Evolutionary conservation across 1,139 yeast genomes (phyloP).

Genomic region (Candida gigantensis): DNA sequence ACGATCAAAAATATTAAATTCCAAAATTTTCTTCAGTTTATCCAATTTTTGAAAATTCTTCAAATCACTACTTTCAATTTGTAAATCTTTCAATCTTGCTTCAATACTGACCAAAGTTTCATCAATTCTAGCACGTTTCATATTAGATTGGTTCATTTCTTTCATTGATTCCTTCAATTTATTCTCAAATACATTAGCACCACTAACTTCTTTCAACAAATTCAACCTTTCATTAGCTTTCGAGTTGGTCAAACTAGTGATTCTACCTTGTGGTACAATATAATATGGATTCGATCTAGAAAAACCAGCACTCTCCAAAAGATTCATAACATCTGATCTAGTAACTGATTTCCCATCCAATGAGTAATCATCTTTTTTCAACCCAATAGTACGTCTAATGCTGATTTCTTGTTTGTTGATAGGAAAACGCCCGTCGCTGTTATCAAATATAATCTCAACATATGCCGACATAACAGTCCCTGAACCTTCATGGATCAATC

Average conservation of each 20-base stretch:
- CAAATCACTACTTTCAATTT: slow-evolving; percentile 77
- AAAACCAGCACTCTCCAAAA: slow-evolving; percentile 91
- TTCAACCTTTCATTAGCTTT: slow-evolving; percentile 79
- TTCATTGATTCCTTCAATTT: slow-evolving; percentile 77
- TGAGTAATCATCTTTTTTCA: slow-evolving; percentile 88
- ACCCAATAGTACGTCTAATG: slow-evolving; percentile 85
- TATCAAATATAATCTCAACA: slow-evolving; percentile 87
- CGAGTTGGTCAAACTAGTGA: slow-evolving; percentile 83
- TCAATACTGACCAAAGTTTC: slow-evolving; percentile 72
- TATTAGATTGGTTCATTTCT: slow-evolving; percentile 74
- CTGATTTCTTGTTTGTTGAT: slow-evolving; percentile 66
- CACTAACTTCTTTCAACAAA: slow-evolving; percentile 88
- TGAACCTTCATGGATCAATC: slow-evolving; percentile 85
- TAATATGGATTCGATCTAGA: slow-evolving; percentile 90
- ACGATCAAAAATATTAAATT: slow-evolving; percentile 75
- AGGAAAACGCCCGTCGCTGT: slow-evolving; percentile 74
- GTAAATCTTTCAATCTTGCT: slow-evolving; percentile 73
- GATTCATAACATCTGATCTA: slow-evolving; percentile 76
- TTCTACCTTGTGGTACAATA: slow-evolving; percentile 95
- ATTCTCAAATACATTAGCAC: slow-evolving; percentile 87
- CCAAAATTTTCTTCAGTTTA: slow-evolving; percentile 67
- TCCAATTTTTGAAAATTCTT: slow-evolving; percentile 69
- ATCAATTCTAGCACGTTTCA: slow-evolving; percentile 71
- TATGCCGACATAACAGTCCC: slow-evolving; percentile 93
- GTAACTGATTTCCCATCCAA: slow-evolving; percentile 78